Percentiles rank a stretch among this genome's conserved stretches.
These are phyloP conservation scores for Batkoa obscura DNA, from an alignment of 371 early-diverging fungal species.

Conservation along the genomic window DNA sequence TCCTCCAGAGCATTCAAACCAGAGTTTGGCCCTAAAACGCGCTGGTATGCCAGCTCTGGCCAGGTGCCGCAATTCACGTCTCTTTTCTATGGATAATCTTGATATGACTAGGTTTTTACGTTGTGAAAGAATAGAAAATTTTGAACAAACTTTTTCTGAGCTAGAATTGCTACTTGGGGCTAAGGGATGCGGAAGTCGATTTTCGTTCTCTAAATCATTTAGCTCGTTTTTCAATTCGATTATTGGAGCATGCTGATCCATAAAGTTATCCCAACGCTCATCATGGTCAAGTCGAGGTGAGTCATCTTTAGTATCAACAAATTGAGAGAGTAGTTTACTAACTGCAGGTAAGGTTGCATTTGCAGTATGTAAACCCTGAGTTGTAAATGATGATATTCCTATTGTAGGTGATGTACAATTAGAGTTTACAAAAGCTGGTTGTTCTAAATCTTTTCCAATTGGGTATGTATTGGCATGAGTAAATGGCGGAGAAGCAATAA, in stretches of 20 bases:
- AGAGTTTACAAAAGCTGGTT: not conserved
- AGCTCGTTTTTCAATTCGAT: not conserved
- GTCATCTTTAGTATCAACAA: not conserved
- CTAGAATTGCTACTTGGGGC: not conserved
- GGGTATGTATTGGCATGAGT: too few species aligned
- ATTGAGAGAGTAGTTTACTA: not conserved
- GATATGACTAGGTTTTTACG: not conserved
- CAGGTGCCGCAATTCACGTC: slow-evolving; percentile 7
- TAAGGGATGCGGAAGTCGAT: not conserved
- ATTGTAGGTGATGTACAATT: slow-evolving; percentile 4
- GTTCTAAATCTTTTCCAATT: too few species aligned
- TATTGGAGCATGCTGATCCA: not conserved
- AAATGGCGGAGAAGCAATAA: too few species aligned
- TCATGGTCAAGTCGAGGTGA: not conserved
- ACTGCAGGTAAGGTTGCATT: not conserved
- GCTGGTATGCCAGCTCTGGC: slow-evolving; percentile 16
- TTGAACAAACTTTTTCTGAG: not conserved
- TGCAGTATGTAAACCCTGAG: not conserved
- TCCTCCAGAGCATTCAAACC: slow-evolving; percentile 17
- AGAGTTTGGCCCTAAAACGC: slow-evolving; percentile 8
- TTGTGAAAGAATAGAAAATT: not conserved
- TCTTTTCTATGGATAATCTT: not conserved
- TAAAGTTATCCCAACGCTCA: slow-evolving; percentile 1
- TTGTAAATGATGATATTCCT: not conserved
- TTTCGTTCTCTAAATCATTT: not conserved